Evolutionary conservation across 148 eudicot species (phyloP).

Genomic region (Nepenthes gracilis): DNA sequence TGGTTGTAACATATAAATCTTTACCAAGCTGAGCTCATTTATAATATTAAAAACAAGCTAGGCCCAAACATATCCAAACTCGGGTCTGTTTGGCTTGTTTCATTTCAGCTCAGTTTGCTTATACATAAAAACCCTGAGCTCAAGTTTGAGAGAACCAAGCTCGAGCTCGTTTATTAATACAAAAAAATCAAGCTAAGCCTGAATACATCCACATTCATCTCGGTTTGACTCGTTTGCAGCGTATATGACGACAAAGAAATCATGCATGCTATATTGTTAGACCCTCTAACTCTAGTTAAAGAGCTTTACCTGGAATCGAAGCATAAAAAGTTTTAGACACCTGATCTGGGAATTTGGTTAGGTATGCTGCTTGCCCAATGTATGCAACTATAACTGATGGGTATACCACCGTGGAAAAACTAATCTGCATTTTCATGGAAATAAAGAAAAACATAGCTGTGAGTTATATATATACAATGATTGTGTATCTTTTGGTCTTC

Average conservation of each 20-base stretch:
- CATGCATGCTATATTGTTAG: background rate
- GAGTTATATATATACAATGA: no score
- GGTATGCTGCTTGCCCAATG: constrained; percentile 76
- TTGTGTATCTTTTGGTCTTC: no score
- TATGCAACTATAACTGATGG: constrained; percentile 78
- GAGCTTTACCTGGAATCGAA: constrained; percentile 30
- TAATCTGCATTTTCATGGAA: constrained; percentile 35
- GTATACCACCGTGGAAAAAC: constrained; percentile 67
- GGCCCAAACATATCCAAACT: no score
- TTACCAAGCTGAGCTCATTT: no score
- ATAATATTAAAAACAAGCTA: no score
- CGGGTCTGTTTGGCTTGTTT: no score
- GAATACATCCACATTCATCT: background rate
- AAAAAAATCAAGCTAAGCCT: background rate
- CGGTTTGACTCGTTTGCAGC: background rate
- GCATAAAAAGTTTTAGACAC: constrained; percentile 28
- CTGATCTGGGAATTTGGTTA: constrained; percentile 35
- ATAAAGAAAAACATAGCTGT: background rate
- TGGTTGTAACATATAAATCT: no score
- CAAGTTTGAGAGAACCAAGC: no score
- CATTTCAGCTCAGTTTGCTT: no score
- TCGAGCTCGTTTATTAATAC: no score
- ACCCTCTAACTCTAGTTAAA: no score
- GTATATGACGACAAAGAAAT: background rate
- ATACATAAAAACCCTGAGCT: no score